A percentile compares a stretch with the other conserved stretches of the same genome.
Evolutionary conservation across 768 basidiomycete genomes (phyloP).

Genomic region (Podaxis pistillaris): DNA sequence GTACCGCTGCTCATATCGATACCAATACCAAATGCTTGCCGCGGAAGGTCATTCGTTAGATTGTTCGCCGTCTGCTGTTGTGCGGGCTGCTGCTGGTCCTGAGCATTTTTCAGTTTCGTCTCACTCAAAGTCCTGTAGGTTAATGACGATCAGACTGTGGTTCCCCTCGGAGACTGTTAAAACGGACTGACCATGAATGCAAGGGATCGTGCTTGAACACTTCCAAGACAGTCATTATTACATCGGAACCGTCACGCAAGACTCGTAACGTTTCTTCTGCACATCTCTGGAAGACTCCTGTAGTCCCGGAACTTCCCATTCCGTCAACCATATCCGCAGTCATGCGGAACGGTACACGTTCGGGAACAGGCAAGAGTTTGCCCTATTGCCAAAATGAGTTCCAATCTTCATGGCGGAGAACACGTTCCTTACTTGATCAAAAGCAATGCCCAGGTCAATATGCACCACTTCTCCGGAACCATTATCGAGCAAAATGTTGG

Average conservation of each 20-base stretch:
- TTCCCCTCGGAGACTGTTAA: not conserved
- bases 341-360: constrained; percentile 92
- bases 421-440: constrained; percentile 71
- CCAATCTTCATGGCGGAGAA: not conserved
- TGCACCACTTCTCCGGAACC: constrained; percentile 85
- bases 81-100: constrained; percentile 45
- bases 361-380: constrained; percentile 72
- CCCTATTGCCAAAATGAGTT: constrained; percentile 49
- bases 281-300: constrained; percentile 94
- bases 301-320: constrained; percentile 84
- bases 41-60: constrained; percentile 22
- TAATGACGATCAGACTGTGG: not conserved
- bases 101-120: constrained; percentile 54
- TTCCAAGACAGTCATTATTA: constrained; percentile 93
- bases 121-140: constrained; percentile 71
- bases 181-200: constrained; percentile 71
- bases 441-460: constrained; percentile 96
- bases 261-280: constrained; percentile 94
- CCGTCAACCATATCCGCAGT: constrained; percentile 94
- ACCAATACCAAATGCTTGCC: constrained; percentile 39
- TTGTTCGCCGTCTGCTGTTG: constrained; percentile 27
- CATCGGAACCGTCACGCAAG: constrained; percentile 76
- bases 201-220: constrained; percentile 97
- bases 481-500: constrained; percentile 90
- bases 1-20: constrained; percentile 65